Evolutionary conservation across 768 basidiomycete species (phyloP), one percentile per base, ranked within the genome.

Genomic region (Exsudoporus frostii): DNA sequence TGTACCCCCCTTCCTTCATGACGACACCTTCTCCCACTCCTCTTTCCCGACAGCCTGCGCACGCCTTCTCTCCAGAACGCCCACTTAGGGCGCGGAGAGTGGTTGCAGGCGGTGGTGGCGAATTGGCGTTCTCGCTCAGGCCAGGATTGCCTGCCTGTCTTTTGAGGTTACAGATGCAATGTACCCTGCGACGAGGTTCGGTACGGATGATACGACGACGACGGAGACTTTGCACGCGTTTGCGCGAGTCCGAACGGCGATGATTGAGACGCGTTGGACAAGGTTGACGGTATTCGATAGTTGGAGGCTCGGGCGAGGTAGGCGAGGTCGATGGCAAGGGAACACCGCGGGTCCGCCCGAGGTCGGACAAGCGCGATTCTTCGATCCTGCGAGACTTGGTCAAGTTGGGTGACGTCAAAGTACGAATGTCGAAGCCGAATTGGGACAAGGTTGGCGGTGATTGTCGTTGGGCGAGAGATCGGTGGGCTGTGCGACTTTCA

Each of bases 41-140:
- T 1, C n/a, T 7, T 6, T 24, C 10, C 9, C 24, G 24, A 37
- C 36, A 60, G 46, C 46, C 54, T 32, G 41, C 41, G 48, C 19
- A 46, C 36, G 6, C 55, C 40, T 49, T 34, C 13, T 62, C 60
- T 58, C 60, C 37, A 58, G 59, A 22, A 44, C 44, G 55, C 60
- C 60, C 50, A 57, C 50, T 36, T 34, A 49, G 55, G 60, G 60
- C 50, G 50, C 60, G 37, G 59, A 58, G 55, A 36, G 30, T 37
- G 48, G 48, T 58, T 11, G 29, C 17, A 4, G 46, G 60, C 40
- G 27, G 48, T 47, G 55, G 50, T 46, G 55, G 50, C 29, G 20
- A 37, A 1, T 5, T 1, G 22, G 3, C 30, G 24, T 50, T 51
- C 27, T 29, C 20, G 2, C 34, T 24, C 14, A 7, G 45, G 41